Conservation (phyloP, 768 basidiomycete genomes). For the Lyophyllum shimeji region DNA sequence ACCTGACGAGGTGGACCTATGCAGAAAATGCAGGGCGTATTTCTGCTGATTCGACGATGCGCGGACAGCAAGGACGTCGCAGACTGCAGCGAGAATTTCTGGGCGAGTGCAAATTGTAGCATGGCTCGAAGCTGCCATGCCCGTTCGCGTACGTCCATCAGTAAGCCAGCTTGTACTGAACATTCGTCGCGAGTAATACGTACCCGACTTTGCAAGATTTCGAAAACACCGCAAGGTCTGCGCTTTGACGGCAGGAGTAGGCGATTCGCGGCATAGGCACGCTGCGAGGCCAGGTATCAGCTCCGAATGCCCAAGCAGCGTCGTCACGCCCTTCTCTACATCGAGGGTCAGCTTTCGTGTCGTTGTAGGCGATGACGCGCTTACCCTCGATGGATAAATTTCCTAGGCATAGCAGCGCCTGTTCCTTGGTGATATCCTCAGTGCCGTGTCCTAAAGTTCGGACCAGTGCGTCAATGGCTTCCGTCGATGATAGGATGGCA, state of each 20-base stretch:
- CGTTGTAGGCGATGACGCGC: background rate
- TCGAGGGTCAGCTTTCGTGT: background rate
- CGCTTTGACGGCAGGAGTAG: constrained; percentile 10
- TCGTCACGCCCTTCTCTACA: constrained; percentile 9
- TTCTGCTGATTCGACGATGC: constrained; percentile 17
- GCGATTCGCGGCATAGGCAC: constrained; percentile 8
- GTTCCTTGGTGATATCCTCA: constrained; percentile 13
- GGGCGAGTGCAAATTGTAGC: constrained; percentile 2
- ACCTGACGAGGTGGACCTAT: constrained; percentile 12
- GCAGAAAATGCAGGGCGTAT: constrained; percentile 18
- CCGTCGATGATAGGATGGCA: constrained; percentile 4
- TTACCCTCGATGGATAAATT: constrained; percentile 16
- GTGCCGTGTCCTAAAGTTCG: constrained; percentile 2
- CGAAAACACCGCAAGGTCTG: constrained; percentile 18
- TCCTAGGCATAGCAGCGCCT: constrained; percentile 16
- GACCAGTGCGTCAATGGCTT: constrained; percentile 9
- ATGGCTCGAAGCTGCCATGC: constrained; percentile 11
- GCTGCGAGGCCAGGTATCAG: constrained; percentile 11
- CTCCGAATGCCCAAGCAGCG: constrained; percentile 8
- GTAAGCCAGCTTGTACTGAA: background rate
- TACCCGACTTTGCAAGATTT: constrained; percentile 17
- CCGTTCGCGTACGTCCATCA: background rate
- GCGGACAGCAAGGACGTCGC: constrained; percentile 8
- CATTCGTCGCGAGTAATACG: background rate
- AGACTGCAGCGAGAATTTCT: constrained; percentile 8